These are phyloP conservation scores for Trichocomaceae sp. DNA, from an alignment of 2,329 filamentous ascomycete genomes.

Conservation along the genomic window DNA sequence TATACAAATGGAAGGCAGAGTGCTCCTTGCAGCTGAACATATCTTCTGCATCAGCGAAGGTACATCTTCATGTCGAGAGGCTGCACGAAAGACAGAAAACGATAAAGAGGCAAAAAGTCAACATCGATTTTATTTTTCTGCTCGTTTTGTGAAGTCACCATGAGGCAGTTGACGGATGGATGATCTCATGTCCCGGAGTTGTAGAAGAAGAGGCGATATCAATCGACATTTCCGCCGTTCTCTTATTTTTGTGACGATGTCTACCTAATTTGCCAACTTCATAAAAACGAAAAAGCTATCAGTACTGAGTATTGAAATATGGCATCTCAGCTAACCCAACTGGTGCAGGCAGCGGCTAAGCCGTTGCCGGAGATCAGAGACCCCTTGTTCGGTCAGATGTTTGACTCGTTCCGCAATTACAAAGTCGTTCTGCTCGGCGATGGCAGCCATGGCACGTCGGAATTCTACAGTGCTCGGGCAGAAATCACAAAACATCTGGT, in stretches of 20 bases:
- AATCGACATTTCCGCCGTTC: no score
- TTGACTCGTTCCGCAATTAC: conserved; percentile 36
- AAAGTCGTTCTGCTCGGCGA: conserved; percentile 42
- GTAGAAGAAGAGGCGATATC: background rate
- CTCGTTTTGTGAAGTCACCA: conserved; percentile 9
- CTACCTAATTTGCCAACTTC: background rate
- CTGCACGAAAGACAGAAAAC: background rate
- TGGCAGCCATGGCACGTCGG: conserved; percentile 49
- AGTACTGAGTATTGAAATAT: no score
- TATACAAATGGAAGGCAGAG: background rate
- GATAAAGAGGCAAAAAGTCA: background rate
- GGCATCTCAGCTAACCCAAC: conserved; percentile 25
- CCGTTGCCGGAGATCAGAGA: conserved; percentile 32
- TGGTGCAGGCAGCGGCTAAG: conserved; percentile 30
- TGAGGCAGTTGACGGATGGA: conserved; percentile 13
- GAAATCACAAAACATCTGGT: conserved; percentile 48
- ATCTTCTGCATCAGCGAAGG: conserved; percentile 15
- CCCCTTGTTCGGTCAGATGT: conserved; percentile 34
- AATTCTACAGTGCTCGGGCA: conserved; percentile 49
- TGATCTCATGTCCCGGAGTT: conserved; percentile 10
- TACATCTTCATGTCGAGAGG: background rate
- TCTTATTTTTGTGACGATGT: background rate
- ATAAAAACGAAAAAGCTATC: background rate
- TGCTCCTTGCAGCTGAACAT: conserved; percentile 1
- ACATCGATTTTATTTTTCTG: no score